Conservation (phyloP, 345 rosid genomes). For the thale cress (Arabidopsis thaliana) region TAIR10.1 NC_003070.9:20426501-20427000, state of each 20-base stretch:
- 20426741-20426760: not conserved
- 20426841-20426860: slow-evolving; percentile 60
- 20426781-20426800: slow-evolving; percentile 56
- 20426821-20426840: slow-evolving; percentile 55
- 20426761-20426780: slow-evolving; percentile 48
- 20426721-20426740: not conserved
- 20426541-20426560: not conserved
- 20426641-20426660: slow-evolving; percentile 17
- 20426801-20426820: slow-evolving; percentile 56
- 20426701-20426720: not conserved
- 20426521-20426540: not conserved
- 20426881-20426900: not conserved
- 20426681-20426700: not conserved
- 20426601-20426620: slow-evolving; percentile 34
- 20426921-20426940: not conserved
- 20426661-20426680: not conserved
- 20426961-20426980: slow-evolving; percentile 52
- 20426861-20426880: slow-evolving; percentile 58
- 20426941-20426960: not conserved
- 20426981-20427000: slow-evolving; percentile 42
- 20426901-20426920: not conserved
- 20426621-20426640: slow-evolving; percentile 48
- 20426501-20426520: slow-evolving; percentile 44
- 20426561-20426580: slow-evolving; percentile 22
- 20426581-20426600: slow-evolving; percentile 38